phyloP scores from a whole-genome alignment of 495 filamentous ascomycete genomes.

The Gamarada debralockiae region DNA sequence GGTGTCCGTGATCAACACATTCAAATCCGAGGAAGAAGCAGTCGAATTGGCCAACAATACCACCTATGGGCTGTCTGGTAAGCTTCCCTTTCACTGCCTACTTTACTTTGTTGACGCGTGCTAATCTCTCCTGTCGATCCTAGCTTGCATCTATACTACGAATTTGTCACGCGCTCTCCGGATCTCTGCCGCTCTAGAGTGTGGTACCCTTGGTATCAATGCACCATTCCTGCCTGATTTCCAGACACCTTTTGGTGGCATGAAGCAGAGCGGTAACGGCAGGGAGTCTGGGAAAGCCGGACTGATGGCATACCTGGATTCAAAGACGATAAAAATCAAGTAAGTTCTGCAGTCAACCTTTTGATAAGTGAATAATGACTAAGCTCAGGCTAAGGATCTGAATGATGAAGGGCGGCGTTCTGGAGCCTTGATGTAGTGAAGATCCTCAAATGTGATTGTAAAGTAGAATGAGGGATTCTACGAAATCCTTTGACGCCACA shows the following conservation, averaged over 20 bases:
- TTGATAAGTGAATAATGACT: no score
- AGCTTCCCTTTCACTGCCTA: neutral
- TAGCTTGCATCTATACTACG: slow-evolving; percentile 76
- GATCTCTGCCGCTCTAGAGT: slow-evolving; percentile 67
- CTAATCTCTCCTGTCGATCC: neutral
- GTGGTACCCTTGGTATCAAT: slow-evolving; percentile 85
- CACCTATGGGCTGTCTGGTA: slow-evolving; percentile 62
- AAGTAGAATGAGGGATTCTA: no score
- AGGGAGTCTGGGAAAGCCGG: slow-evolving; percentile 4
- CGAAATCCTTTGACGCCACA: no score
- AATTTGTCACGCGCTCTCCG: slow-evolving; percentile 72
- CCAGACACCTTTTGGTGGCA: slow-evolving; percentile 5
- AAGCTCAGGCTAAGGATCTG: no score
- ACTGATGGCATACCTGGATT: neutral
- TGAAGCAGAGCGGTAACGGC: slow-evolving; percentile 12
- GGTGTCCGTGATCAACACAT: slow-evolving; percentile 44
- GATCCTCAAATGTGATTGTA: no score
- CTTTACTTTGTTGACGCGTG: neutral
- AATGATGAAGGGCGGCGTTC: no score
- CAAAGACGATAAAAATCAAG: neutral
- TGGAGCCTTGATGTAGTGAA: no score
- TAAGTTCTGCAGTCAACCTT: no score
- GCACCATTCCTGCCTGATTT: slow-evolving; percentile 15
- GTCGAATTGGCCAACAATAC: slow-evolving; percentile 75
- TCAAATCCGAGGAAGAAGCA: slow-evolving; percentile 61